Conservation (phyloP, 805 yeast species). For the Candida chauliodis region DNA sequence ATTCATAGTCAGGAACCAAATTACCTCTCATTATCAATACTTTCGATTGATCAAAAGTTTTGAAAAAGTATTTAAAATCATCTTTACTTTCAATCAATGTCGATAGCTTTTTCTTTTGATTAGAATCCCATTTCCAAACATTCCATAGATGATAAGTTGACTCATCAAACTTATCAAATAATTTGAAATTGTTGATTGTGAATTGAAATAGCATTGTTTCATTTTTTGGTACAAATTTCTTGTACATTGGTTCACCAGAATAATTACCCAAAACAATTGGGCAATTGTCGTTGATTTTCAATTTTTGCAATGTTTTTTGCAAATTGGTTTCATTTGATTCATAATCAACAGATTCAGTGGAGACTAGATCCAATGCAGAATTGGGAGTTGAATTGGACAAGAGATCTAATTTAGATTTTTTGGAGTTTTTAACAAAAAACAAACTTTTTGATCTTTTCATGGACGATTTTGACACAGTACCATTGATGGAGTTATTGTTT, state of each 20-base stretch:
- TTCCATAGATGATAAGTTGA: slow-evolving; percentile 4
- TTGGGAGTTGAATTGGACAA: not conserved
- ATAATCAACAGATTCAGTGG: not conserved
- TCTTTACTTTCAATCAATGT: slow-evolving; percentile 1
- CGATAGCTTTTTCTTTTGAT: slow-evolving; percentile 2
- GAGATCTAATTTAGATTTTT: not conserved
- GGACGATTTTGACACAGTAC: not conserved
- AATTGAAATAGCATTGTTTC: not conserved
- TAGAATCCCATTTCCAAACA: slow-evolving; percentile 5
- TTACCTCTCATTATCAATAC: slow-evolving; percentile 3
- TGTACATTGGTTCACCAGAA: slow-evolving; percentile 4
- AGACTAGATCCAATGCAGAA: not conserved
- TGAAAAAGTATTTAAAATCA: slow-evolving; percentile 2
- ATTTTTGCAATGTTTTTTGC: not conserved
- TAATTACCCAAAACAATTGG: slow-evolving; percentile 6
- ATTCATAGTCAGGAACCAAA: slow-evolving; percentile 4
- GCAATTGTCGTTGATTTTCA: slow-evolving; percentile 1
- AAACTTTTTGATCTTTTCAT: slow-evolving; percentile 3
- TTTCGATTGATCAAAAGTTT: not conserved
- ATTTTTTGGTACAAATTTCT: not conserved
- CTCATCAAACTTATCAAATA: slow-evolving; percentile 2
- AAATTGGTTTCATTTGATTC: not conserved
- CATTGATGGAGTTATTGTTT: not conserved
- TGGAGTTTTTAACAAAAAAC: slow-evolving; percentile 4
- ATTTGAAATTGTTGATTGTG: not conserved